Evolutionary conservation across 495 filamentous ascomycete genomes (phyloP).

Genomic region (Cercophora sp.): DNA sequence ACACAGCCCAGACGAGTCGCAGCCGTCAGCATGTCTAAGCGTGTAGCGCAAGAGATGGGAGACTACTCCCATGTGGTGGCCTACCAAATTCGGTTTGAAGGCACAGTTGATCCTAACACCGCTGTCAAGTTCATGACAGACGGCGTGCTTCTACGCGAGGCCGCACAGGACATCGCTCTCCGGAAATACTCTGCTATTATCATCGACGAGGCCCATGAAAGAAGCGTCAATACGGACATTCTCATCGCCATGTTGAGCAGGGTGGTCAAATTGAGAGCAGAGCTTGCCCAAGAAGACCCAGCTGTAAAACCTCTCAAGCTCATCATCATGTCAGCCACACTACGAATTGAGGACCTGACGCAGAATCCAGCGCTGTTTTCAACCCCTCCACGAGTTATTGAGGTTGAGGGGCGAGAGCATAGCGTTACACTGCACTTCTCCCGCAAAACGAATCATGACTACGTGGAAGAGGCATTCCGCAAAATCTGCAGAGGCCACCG

Average conservation of each 20-base stretch:
- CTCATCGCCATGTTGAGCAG: conserved; percentile 93
- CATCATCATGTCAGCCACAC: conserved; percentile 96
- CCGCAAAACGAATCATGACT: conserved; percentile 77
- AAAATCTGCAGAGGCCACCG: conserved; percentile 87
- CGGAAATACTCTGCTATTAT: conserved; percentile 92
- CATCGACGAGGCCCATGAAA: conserved; percentile 96
- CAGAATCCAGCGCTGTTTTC: conserved; percentile 78
- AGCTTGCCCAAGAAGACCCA: conserved; percentile 43
- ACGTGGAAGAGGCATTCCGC: conserved; percentile 79
- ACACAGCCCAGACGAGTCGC: conserved; percentile 93
- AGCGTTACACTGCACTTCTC: conserved; percentile 87
- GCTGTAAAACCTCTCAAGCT: conserved; percentile 78
- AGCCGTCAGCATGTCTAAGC: conserved; percentile 90
- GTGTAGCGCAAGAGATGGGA: conserved; percentile 81
- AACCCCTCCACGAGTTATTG: conserved; percentile 74
- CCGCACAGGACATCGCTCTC: conserved; percentile 82
- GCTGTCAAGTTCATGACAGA: conserved; percentile 99
- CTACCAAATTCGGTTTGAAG: conserved; percentile 95
- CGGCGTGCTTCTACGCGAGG: conserved; percentile 88
- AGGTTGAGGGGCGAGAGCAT: conserved; percentile 92
- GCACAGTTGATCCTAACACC: conserved; percentile 73
- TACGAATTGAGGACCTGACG: conserved; percentile 85
- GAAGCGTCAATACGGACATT: conserved; percentile 96
- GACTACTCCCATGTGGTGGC: conserved; percentile 65
- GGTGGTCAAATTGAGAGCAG: conserved; percentile 68